Base-by-base conservation (phyloP, 2,329 filamentous ascomycete species). In the Ophiostoma sp. region DNA sequence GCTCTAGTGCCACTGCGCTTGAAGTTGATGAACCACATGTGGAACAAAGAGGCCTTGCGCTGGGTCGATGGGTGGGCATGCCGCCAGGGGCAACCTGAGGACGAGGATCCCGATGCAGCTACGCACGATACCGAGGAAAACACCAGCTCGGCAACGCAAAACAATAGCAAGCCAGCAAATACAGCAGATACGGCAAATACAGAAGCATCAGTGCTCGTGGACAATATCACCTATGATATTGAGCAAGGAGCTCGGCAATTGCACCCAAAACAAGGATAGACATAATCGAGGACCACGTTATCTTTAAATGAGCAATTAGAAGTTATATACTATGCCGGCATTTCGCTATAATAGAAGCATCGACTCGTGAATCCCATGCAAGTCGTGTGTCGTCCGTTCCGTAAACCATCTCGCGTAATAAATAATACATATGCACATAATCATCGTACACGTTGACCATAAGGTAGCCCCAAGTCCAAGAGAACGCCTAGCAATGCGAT, bases 1-100 rank as follows among this genome's bases (percentile, higher is more conserved):
- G 80, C 83, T 5, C 75, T 89, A n/a, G 86, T 89, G 1, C 87
- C 87, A 0, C 79, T 87, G n/a, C 79, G 87, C 11, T 74, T 89
- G 8, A 77, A 83, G 16, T 67, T 87, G 12, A 88, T 89, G 85
- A 86, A 84, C 69, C 79, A 76, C 65, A 77, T 87, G 67, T 89
- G 86, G 86, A 80, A 79, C 18, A 79, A 81, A 62, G 85, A 88
- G 71, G 85, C 84, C 7, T 78, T 89, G 65, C 74, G 76, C 45
- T 75, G 76, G 68, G 79, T 82, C 16, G 80, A 82, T 71, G 77
- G 75, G 5, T 82, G 80, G 80, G 80, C 80, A 14, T 86, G 83
- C 70, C 79, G 80, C 38, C 80, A 83, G 60, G 84, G 83, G 1
- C 83, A 80, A 6, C 83, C 83, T 1, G 83, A 86, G 68, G 83